phyloP scores from a whole-genome alignment of 805 yeast species.

The Yamadazyma sp. region DNA sequence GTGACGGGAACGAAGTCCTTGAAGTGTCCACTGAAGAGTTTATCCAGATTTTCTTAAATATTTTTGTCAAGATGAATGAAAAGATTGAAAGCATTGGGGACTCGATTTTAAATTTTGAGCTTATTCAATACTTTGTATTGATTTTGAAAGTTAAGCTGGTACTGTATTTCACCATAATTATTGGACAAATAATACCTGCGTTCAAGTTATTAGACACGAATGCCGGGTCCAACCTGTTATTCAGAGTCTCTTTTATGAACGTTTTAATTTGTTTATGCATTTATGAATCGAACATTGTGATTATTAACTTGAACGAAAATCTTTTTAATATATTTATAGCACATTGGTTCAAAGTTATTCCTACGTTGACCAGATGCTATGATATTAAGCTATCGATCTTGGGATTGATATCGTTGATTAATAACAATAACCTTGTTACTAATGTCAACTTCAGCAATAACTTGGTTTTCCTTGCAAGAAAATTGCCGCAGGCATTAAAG shows the following conservation, averaged over 20 bases:
- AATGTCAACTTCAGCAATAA: constrained; percentile 12
- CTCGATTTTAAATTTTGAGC: constrained; percentile 55
- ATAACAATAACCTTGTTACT: constrained; percentile 21
- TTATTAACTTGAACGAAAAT: constrained; percentile 46
- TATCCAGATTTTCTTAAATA: constrained; percentile 50
- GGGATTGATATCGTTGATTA: constrained; percentile 56
- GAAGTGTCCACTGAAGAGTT: constrained; percentile 15
- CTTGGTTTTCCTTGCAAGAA: constrained; percentile 37
- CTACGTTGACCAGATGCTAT: constrained; percentile 63
- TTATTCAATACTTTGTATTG: constrained; percentile 64
- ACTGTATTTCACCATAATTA: constrained; percentile 7
- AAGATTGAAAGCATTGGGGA: constrained; percentile 60
- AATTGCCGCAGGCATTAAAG: constrained; percentile 71
- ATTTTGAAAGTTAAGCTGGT: constrained; percentile 42
- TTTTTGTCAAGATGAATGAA: constrained; percentile 33
- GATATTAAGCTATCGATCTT: constrained; percentile 77
- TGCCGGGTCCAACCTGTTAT: constrained; percentile 32
- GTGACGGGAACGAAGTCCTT: constrained; percentile 30
- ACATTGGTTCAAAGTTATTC: constrained; percentile 62
- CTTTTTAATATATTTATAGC: constrained; percentile 50
- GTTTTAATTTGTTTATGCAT: constrained; percentile 64
- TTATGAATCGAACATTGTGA: constrained; percentile 54
- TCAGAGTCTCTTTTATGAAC: constrained; percentile 54
- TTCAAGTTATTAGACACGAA: constrained; percentile 22
- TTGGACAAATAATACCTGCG: constrained; percentile 6